Evolutionary conservation across 2,329 filamentous ascomycete species (phyloP).

Genomic region (Trichoderma afroharzianum): DNA sequence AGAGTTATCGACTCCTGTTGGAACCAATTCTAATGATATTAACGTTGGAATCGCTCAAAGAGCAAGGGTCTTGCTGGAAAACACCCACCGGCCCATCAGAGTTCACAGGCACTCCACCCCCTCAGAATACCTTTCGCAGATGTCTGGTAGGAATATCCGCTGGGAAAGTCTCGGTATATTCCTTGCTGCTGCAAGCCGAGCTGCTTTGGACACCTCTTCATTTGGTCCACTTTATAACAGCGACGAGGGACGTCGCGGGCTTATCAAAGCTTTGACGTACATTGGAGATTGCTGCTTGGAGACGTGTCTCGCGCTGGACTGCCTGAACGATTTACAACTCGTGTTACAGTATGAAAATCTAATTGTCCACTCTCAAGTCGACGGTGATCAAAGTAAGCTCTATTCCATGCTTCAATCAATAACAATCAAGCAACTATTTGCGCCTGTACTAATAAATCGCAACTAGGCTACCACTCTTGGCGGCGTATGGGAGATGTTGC

Average conservation of each 20-base stretch:
- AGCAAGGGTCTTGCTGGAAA: background rate
- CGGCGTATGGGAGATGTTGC: slow-evolving; percentile 10
- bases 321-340: slow-evolving; percentile 10
- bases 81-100: background rate
- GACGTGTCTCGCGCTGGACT: slow-evolving; percentile 8
- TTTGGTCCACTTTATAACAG: slow-evolving; percentile 13
- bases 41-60: background rate
- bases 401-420: background rate
- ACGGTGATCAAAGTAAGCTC: slow-evolving; percentile 6
- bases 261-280: slow-evolving; percentile 8
- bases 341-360: slow-evolving; percentile 10
- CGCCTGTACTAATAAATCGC: background rate
- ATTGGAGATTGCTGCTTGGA: slow-evolving; percentile 14
- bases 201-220: slow-evolving; percentile 3
- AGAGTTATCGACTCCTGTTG: background rate
- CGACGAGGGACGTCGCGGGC: background rate
- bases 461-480: slow-evolving; percentile 9
- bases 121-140: slow-evolving; percentile 1
- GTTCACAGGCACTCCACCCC: background rate
- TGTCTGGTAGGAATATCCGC: slow-evolving; percentile 1
- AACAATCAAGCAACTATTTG: background rate
- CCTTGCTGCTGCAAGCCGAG: slow-evolving; percentile 3
- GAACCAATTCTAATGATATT: background rate
- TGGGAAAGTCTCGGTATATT: slow-evolving; percentile 11
- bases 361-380: slow-evolving; percentile 13